Evolutionary conservation across 176 grass and related monocot genomes (phyloP).

Genomic region (Ensete ventricosum): DNA sequence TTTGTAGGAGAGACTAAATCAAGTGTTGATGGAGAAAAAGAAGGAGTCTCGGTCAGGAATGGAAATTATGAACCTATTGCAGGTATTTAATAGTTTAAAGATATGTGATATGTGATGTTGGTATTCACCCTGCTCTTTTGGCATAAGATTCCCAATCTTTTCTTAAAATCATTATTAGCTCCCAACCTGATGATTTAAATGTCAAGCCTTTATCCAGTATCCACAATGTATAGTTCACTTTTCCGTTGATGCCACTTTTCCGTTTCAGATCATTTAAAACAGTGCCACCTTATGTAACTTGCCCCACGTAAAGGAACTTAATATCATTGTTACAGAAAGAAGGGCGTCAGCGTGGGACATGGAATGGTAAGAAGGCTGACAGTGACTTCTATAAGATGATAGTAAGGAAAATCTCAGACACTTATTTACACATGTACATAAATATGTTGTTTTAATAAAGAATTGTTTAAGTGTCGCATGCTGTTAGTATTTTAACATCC

Average conservation of each 20-base stretch:
- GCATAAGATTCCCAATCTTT: neutral
- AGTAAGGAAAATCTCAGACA: conserved; percentile 33
- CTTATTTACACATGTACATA: neutral
- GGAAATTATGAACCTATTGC: conserved; percentile 97
- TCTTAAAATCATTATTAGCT: neutral
- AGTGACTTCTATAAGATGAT: conserved; percentile 99
- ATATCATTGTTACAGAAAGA: conserved; percentile 70
- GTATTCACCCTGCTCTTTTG: neutral
- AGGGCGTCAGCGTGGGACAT: conserved; percentile 84
- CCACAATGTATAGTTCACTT: neutral
- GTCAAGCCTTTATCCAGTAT: neutral
- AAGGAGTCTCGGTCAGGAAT: conserved; percentile 93
- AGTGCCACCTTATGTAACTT: conserved; percentile 23
- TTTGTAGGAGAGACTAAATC: conserved; percentile 77
- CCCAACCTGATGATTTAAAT: neutral
- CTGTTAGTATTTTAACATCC: neutral
- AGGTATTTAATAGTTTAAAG: conserved; percentile 35
- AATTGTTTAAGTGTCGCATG: neutral
- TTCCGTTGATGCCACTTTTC: conserved; percentile 4
- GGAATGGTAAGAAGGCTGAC: conserved; percentile 93
- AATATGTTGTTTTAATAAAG: neutral
- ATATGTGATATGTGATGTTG: neutral
- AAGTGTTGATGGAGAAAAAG: conserved; percentile 93
- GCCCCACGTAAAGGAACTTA: neutral
- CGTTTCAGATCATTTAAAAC: neutral